phyloP scores from a whole-genome alignment of 225 moss, liverwort and hornwort species.

The Antitrichia curtipendula region DNA sequence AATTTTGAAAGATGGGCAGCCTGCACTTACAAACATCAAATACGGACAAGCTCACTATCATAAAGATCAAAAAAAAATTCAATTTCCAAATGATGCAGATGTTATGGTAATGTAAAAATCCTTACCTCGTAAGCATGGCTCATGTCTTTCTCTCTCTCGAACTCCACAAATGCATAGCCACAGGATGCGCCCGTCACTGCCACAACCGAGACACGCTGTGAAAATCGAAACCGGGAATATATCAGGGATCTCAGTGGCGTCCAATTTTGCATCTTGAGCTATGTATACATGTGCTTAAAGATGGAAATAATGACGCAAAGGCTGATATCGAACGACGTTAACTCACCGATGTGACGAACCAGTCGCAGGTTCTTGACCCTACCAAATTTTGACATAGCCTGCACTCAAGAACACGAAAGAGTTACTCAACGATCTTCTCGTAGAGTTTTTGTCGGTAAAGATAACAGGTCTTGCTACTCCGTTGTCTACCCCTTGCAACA shows the following conservation, averaged over 20 bases:
- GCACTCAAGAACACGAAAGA: slow-evolving; percentile 13
- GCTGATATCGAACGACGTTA: background rate
- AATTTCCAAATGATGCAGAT: background rate
- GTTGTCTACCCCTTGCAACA: background rate
- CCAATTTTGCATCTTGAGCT: background rate
- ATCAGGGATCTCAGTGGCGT: background rate
- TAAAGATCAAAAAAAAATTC: background rate
- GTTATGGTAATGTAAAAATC: background rate
- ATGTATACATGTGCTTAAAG: background rate
- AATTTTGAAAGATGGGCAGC: slow-evolving; percentile 41
- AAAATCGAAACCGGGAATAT: background rate
- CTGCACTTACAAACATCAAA: slow-evolving; percentile 25
- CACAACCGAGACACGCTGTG: background rate
- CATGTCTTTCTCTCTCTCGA: slow-evolving; percentile 77
- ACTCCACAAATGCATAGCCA: slow-evolving; percentile 94
- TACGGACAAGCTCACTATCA: background rate
- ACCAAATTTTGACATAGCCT: slow-evolving; percentile 91
- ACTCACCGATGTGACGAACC: slow-evolving; percentile 88
- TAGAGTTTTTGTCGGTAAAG: background rate
- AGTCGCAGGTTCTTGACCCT: slow-evolving; percentile 64
- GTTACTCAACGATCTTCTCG: background rate
- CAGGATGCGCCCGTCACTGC: slow-evolving; percentile 92
- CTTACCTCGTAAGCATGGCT: slow-evolving; percentile 73
- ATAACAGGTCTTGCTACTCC: background rate
- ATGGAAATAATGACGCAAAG: background rate